phyloP scores from a whole-genome alignment of 768 basidiomycete species.

The Harrya chromipes region DNA sequence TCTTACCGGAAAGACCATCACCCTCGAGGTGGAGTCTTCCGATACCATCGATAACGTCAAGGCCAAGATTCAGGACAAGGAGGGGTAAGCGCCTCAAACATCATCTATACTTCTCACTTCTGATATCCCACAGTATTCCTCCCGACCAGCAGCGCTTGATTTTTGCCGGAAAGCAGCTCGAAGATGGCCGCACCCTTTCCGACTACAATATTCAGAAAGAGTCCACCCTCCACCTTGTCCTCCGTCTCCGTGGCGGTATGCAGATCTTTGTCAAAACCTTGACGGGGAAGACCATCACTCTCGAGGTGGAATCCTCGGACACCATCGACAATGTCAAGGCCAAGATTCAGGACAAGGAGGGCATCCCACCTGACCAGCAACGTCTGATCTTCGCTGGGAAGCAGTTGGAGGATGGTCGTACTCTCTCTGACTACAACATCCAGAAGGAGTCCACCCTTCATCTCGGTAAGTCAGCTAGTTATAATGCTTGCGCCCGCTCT shows the following conservation, averaged over 20 bases:
- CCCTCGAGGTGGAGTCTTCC: constrained; percentile 27
- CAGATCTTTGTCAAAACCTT: constrained; percentile 81
- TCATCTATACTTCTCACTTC: neutral
- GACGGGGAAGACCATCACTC: constrained; percentile 90
- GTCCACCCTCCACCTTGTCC: constrained; percentile 82
- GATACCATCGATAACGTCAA: constrained; percentile 28
- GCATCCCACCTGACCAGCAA: constrained; percentile 85
- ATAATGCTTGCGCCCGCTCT: neutral
- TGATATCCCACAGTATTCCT: constrained; percentile 47
- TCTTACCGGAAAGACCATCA: constrained; percentile 82
- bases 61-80: constrained; percentile 69
- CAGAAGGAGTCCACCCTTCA: constrained; percentile 84
- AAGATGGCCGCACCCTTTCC: constrained; percentile 87
- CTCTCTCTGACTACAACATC: constrained; percentile 87
- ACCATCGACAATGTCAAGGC: constrained; percentile 87
- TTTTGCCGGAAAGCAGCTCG: constrained; percentile 94
- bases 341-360: constrained; percentile 95
- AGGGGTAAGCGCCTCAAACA: constrained; percentile 34
- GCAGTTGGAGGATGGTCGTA: constrained; percentile 89
- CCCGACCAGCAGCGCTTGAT: constrained; percentile 95
- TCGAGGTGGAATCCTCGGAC: constrained; percentile 84
- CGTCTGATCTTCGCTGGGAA: constrained; percentile 92
- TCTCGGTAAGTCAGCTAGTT: constrained; percentile 18
- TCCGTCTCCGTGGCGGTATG: constrained; percentile 91
- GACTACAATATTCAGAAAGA: constrained; percentile 97